Evolutionary conservation across 495 filamentous ascomycete genomes (phyloP), one percentile per base, ranked within the genome.

Genomic region (Hypoxylon crocopeplum): DNA sequence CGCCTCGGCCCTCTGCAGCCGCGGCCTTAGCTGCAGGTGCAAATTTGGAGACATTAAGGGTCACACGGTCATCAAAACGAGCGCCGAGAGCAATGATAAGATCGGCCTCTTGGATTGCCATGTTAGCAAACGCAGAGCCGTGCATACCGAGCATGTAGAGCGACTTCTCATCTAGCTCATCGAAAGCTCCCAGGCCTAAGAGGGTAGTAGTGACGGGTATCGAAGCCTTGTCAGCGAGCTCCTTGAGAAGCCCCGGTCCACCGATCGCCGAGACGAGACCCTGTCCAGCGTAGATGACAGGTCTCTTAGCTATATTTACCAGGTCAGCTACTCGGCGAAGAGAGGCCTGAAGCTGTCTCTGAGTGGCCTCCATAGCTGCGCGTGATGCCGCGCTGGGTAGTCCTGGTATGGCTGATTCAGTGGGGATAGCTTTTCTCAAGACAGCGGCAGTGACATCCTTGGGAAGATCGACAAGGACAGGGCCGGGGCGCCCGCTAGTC

Each of bases 71-170:
- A 69, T 92, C 88, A 67, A 92, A 91, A 24, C 88, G 87, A 20
- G 77, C 85, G 52, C 88, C 88, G 15, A 92, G 84, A 27, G 86
- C 86, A 54, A 92, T 86, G 73, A 92, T 88, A 46, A 92, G 77
- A 69, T 92, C 88, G 7, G 88, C 85, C 60, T 89, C 84, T 70
- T 92, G 88, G 71, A 92, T 90, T 5, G 88, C 79, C 79, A 89
- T 82, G 77, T 92, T 92, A 63, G 88, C 88, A 71, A 88, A 92
- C 3, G 87, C 86, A 3, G 87, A 84, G 50, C 88, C 88, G 75
- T 92, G 88, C 88, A 92, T 92, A 51, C 88, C 88, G 17, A 92
- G 82, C 88, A 92, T 92, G 73, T 91, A 88, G 37, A 92, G 78
- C 40, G 85, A 82, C 81, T 89, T 90, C 56, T 84, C 79, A 69